Evolutionary conservation across 192 early-diverging fungal genomes (phyloP).

Genomic region (Endogone sp.): DNA sequence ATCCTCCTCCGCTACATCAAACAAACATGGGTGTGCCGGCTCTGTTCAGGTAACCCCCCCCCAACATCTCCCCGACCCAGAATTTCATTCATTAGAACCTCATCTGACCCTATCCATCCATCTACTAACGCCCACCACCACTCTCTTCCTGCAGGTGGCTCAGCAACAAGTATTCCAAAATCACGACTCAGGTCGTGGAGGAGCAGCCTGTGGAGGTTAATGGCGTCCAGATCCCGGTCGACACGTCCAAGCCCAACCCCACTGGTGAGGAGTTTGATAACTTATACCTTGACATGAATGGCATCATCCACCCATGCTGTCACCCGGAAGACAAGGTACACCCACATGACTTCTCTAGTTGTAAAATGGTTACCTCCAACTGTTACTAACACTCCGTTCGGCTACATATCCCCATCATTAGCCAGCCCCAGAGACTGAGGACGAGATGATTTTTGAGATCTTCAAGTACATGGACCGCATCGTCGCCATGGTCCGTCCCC

Average conservation of each 20-base stretch:
- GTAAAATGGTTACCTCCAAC: too few species aligned
- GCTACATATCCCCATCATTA: too few species aligned
- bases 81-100: too few species aligned
- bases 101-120: not conserved
- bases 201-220: slow-evolving; percentile 66
- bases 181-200: slow-evolving; percentile 66
- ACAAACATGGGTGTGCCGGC: slow-evolving; percentile 78
- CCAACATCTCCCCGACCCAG: not conserved
- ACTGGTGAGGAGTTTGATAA: slow-evolving; percentile 94
- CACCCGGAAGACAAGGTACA: slow-evolving; percentile 70
- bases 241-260: slow-evolving; percentile 84
- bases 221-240: slow-evolving; percentile 76
- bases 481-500: slow-evolving; percentile 86
- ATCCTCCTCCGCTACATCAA: too few species aligned
- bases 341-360: too few species aligned
- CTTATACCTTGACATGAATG: slow-evolving; percentile 99
- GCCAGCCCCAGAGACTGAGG: slow-evolving; percentile 75
- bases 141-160: slow-evolving; percentile 53
- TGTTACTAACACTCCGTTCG: too few species aligned
- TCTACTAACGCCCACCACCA: not conserved
- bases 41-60: slow-evolving; percentile 55
- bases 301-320: slow-evolving; percentile 85
- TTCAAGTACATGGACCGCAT: slow-evolving; percentile 97
- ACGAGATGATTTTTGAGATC: slow-evolving; percentile 94
- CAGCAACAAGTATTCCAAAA: slow-evolving; percentile 70